Base-by-base conservation (phyloP, 73 alveolate genomes). In the Uronychia binucleata region DNA sequence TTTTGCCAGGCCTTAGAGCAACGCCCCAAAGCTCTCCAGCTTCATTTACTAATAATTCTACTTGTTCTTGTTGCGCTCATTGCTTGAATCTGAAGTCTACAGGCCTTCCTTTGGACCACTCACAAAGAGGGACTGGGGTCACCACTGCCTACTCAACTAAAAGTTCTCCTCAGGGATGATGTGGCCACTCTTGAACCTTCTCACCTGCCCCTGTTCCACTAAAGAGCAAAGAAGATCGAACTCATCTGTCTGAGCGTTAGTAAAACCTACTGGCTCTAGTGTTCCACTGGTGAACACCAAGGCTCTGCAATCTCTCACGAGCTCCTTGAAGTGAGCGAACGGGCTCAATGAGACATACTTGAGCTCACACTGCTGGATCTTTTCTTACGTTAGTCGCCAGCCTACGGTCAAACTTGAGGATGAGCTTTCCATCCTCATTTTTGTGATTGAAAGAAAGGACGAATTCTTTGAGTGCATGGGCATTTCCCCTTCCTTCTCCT, bases 211-310 rank as follows among this genome's bases (percentile, higher is more conserved):
- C 34, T 76, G 78, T 28, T 86, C 83, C 5, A 95, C 89, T 33
- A 79, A 33, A 26, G 89, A 87, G 34, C 84, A 87, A 30, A 97
- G 91, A 85, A 79, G 31, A 80, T 95, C 93, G 86, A 95, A 97
- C 85, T 97, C 99, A 59, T 46, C 67, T 11, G 67, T 46, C 67
- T 46, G 67, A 11, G 5, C 5, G 67, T 46, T 46, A 19, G 19
- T 5, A 46, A 11, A 46, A 46, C 5, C n/a, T 46, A 46, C 67
- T 30, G 99, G 99, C 84, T 95, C 92, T 84, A 97, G 67, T 25
- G 99, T 97, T n/a, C 99, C 99, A 57, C 98, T 97, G 5, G 92
- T 85, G 59, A 97, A 94, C 26, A 97, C 85, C 13, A 97, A 32
- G 28, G 93, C 84, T 58, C 87, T 88, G 74, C 84, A 92, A 80